These are phyloP conservation scores for Aegilops speltoides DNA, from an alignment of 176 grass and related monocot genomes.

Conservation along the genomic window DNA sequence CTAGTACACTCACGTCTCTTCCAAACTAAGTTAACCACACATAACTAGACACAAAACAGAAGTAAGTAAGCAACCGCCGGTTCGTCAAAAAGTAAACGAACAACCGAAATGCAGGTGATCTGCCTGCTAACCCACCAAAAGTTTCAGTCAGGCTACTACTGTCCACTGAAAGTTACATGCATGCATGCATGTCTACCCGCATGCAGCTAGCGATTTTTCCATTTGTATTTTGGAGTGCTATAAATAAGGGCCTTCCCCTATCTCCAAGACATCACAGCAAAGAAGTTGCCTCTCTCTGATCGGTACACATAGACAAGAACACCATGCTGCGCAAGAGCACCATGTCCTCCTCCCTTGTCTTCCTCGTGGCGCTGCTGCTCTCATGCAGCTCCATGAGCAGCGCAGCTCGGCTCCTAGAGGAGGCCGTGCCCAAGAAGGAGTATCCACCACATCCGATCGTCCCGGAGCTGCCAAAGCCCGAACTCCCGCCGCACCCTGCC, in stretches of 20 bases:
- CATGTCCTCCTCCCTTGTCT: neutral
- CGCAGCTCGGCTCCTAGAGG: neutral
- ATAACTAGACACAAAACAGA: too few species aligned
- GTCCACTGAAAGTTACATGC: neutral
- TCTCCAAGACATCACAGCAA: neutral
- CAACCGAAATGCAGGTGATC: too few species aligned
- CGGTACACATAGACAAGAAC: neutral
- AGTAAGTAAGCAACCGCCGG: too few species aligned
- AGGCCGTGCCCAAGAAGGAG: neutral
- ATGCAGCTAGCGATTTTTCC: neutral
- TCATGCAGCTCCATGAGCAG: neutral
- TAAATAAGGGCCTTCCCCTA: neutral
- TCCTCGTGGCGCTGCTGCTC: neutral
- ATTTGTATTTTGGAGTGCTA: neutral
- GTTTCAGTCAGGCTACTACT: neutral
- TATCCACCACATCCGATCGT: neutral
- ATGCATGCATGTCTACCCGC: neutral
- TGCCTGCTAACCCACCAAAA: too few species aligned
- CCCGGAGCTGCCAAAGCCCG: neutral
- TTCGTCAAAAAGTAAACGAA: too few species aligned
- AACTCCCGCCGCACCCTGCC: neutral
- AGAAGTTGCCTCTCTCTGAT: neutral
- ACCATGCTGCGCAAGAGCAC: neutral
- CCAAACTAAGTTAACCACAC: too few species aligned
- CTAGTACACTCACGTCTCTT: too few species aligned